Evolutionary conservation across 108 stramenopile species (phyloP).

Genomic region (Chaetoceros tenuissimus): DNA sequence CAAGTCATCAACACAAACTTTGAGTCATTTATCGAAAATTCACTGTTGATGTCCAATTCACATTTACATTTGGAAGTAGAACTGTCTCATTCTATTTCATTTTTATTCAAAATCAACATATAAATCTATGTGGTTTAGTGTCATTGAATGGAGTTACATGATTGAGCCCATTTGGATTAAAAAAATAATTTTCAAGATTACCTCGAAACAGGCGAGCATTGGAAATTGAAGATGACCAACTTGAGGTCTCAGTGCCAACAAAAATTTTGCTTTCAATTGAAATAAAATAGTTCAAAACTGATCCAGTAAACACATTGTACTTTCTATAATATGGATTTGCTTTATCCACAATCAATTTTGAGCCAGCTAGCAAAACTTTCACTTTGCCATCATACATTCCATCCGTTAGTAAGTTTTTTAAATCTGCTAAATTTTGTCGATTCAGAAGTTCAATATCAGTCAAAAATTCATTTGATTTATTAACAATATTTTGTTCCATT

Average conservation of each 20-base stretch:
- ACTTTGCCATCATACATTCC: slow-evolving; percentile 24
- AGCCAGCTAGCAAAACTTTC: slow-evolving; percentile 20
- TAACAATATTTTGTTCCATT: background rate
- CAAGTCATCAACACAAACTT: too few relatives aligned
- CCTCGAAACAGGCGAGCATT: slow-evolving; percentile 17
- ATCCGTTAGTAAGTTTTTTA: slow-evolving; percentile 8
- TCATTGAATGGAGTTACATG: slow-evolving; percentile 13
- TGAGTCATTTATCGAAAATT: too few relatives aligned
- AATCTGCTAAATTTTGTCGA: slow-evolving; percentile 12
- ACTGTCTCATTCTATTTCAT: too few relatives aligned
- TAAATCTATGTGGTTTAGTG: slow-evolving; percentile 16
- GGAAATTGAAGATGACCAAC: slow-evolving; percentile 15
- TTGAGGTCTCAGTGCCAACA: slow-evolving; percentile 25
- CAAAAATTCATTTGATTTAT: too few relatives aligned
- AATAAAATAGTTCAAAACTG: slow-evolving; percentile 21
- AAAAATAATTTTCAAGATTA: slow-evolving; percentile 10
- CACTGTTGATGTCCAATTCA: too few relatives aligned
- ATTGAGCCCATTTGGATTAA: slow-evolving; percentile 14
- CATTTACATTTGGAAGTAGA: too few relatives aligned
- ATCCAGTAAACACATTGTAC: slow-evolving; percentile 8
- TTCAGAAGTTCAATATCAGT: slow-evolving; percentile 1
- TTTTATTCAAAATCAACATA: slow-evolving; percentile 13
- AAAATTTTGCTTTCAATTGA: slow-evolving; percentile 15
- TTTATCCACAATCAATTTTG: slow-evolving; percentile 7
- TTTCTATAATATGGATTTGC: slow-evolving; percentile 8